These are phyloP conservation scores for Hypoxylon trugodes DNA, from an alignment of 495 filamentous ascomycete genomes.

Conservation along the genomic window DNA sequence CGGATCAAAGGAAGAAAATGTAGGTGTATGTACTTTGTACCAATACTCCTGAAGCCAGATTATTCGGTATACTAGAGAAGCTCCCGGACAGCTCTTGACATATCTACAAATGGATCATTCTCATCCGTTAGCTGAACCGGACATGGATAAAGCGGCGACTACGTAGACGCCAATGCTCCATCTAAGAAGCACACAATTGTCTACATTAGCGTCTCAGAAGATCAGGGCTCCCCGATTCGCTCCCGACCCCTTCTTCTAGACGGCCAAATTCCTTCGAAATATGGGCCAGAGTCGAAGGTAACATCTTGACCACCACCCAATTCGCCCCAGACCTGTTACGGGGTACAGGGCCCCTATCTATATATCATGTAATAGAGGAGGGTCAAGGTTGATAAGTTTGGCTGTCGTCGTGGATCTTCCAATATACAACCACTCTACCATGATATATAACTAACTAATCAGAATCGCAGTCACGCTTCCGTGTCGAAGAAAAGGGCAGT, in stretches of 20 bases:
- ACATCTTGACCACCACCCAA: slow-evolving; percentile 24
- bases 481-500: slow-evolving; percentile 15
- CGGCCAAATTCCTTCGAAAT: slow-evolving; percentile 14
- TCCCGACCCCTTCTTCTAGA: slow-evolving; percentile 13
- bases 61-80: slow-evolving; percentile 4
- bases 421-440: slow-evolving; percentile 31
- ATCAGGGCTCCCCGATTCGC: slow-evolving; percentile 29
- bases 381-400: slow-evolving; percentile 19
- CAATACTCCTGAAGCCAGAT: slow-evolving; percentile 7
- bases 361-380: slow-evolving; percentile 37
- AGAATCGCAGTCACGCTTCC: slow-evolving; percentile 27
- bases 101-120: not conserved
- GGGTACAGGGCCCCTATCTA: slow-evolving; percentile 6
- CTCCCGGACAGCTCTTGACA: slow-evolving; percentile 9
- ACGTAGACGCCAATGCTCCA: slow-evolving; percentile 10
- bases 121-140: slow-evolving; percentile 4
- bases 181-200: slow-evolving; percentile 12
- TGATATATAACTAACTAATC: slow-evolving; percentile 35
- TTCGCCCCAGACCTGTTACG: slow-evolving; percentile 12
- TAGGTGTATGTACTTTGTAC: slow-evolving; percentile 2
- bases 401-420: slow-evolving; percentile 8
- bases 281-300: slow-evolving; percentile 20
- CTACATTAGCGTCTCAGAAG: slow-evolving; percentile 17
- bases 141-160: slow-evolving; percentile 12
- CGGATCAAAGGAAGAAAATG: slow-evolving; percentile 26